Percentiles rank a stretch among this genome's conserved stretches.
Conservation (phyloP, 148 eudicot genomes). For the Rhododendron kiyosumense region DNA sequence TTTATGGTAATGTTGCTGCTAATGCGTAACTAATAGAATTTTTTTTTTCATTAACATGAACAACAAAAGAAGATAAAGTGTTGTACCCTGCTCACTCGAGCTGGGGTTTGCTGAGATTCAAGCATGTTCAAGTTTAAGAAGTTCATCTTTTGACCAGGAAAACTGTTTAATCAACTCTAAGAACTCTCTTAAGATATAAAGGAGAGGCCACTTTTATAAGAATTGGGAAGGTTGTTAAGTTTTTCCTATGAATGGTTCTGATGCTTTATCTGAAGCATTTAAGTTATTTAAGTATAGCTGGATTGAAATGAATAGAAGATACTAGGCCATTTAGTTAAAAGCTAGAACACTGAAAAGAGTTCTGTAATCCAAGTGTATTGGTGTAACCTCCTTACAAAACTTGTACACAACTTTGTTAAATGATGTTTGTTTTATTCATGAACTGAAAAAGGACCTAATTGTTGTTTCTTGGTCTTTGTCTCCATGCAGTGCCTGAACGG, state of each 20-base stretch:
- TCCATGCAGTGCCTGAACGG: constrained; percentile 1
- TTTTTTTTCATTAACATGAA: too few relatives aligned
- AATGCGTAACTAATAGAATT: neutral
- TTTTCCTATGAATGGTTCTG: neutral
- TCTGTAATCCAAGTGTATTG: neutral
- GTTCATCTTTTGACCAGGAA: neutral
- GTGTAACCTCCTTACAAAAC: neutral
- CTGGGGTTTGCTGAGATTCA: neutral
- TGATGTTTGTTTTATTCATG: neutral
- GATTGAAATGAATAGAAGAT: neutral
- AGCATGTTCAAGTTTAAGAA: neutral
- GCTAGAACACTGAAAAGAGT: neutral
- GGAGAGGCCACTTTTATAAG: neutral
- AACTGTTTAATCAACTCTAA: too few relatives aligned
- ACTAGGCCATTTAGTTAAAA: neutral
- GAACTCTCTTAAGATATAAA: too few relatives aligned
- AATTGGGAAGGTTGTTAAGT: neutral
- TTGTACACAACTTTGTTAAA: neutral
- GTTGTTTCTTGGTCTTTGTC: neutral
- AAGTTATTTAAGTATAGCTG: neutral
- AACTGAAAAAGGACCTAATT: neutral
- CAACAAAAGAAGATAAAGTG: neutral
- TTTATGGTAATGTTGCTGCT: neutral
- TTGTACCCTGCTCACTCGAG: neutral
- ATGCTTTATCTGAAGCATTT: neutral